Percentiles rank a stretch among this genome's conserved stretches.
phyloP scores from a whole-genome alignment of 495 filamentous ascomycete genomes.

The Hamigera avellanea region DNA sequence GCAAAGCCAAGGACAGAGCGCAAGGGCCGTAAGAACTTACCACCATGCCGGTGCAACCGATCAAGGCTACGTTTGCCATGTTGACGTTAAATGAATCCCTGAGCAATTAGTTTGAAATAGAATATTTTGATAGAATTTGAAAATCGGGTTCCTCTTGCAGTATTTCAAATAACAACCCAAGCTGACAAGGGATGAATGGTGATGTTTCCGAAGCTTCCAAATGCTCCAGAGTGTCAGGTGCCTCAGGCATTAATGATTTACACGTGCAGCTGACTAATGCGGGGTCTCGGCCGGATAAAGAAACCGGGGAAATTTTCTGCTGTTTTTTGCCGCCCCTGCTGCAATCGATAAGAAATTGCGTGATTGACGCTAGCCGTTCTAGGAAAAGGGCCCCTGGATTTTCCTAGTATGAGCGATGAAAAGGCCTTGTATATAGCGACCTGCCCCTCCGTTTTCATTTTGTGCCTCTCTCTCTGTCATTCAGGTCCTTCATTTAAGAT shows the following conservation, averaged over 20 bases:
- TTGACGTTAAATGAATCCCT: too few species aligned
- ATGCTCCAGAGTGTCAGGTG: too few species aligned
- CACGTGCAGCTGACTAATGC: slow-evolving; percentile 9
- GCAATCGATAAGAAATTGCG: slow-evolving; percentile 30
- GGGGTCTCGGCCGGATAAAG: not conserved
- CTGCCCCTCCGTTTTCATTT: slow-evolving; percentile 4
- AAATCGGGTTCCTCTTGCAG: too few species aligned
- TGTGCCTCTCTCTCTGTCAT: slow-evolving; percentile 2
- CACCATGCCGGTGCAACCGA: slow-evolving; percentile 39
- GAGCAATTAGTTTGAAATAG: too few species aligned
- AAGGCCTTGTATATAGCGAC: not conserved
- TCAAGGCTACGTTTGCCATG: slow-evolving; percentile 32
- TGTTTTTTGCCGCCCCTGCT: slow-evolving; percentile 6
- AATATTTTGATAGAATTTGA: too few species aligned
- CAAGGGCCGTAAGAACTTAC: slow-evolving; percentile 16
- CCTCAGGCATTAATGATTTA: slow-evolving; percentile 9
- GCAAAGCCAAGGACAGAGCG: not conserved
- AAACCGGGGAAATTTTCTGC: slow-evolving; percentile 7
- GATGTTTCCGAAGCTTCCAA: too few species aligned
- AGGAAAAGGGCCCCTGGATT: slow-evolving; percentile 20
- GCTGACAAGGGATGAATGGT: too few species aligned
- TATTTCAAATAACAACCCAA: too few species aligned
- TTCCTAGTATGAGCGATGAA: slow-evolving; percentile 13
- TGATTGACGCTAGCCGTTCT: slow-evolving; percentile 28
- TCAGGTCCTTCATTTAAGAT: slow-evolving; percentile 16